Conservation (phyloP, 1,284 basidiomycete species). For the Phellopilus nigrolimitatus region DNA sequence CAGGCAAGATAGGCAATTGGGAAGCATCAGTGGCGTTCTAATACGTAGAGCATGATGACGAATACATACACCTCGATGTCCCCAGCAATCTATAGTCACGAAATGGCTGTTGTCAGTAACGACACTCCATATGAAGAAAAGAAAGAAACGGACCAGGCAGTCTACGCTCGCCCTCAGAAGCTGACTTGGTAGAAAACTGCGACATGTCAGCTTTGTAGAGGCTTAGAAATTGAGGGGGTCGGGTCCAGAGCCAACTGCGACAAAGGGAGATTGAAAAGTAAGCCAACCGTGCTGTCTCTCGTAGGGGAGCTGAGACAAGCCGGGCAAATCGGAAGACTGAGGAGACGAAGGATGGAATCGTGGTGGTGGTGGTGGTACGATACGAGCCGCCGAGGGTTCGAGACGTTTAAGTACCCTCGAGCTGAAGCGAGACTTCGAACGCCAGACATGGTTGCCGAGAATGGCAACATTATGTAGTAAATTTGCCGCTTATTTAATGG, state of each 20-base stretch:
- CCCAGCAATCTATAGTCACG: slow-evolving; percentile 74
- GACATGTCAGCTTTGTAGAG: neutral
- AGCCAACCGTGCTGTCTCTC: too few relatives aligned
- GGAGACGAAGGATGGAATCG: neutral
- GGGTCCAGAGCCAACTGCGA: neutral
- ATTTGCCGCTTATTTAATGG: neutral
- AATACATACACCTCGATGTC: slow-evolving; percentile 82
- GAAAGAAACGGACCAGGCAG: slow-evolving; percentile 14
- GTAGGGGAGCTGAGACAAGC: too few relatives aligned
- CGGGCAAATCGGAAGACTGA: too few relatives aligned
- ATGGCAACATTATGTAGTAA: neutral
- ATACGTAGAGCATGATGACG: neutral
- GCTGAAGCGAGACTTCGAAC: neutral
- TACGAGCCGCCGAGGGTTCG: neutral
- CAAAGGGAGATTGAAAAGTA: neutral
- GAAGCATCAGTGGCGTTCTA: neutral
- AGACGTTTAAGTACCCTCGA: neutral
- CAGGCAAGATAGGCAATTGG: neutral
- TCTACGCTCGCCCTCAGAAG: neutral
- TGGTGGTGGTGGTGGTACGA: neutral
- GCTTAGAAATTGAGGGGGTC: neutral
- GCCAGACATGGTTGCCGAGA: neutral
- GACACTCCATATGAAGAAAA: neutral
- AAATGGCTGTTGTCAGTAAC: neutral
- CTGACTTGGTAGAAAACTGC: slow-evolving; percentile 1